Base-by-base conservation (phyloP, 208 protist species). In the Crithidia acanthocephali region DNA sequence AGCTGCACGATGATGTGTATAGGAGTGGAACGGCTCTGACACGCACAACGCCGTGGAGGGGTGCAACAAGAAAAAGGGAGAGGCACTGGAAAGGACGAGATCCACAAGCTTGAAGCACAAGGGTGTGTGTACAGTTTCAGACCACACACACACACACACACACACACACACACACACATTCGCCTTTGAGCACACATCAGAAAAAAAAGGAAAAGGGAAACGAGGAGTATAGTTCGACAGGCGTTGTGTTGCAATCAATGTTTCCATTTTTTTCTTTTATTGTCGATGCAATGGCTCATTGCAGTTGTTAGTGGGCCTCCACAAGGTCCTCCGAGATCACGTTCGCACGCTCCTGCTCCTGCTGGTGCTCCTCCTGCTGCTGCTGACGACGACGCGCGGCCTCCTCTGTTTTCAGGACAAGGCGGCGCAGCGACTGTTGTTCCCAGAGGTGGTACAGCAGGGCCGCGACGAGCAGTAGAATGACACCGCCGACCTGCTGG, bases 401-500 rank as follows among this genome's bases (percentile, higher is more conserved):
- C 53, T 81, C 74, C 27, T 84, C 65, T 25, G 61, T 59, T 40
- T 75, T 68, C 25, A 40, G 53, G 35, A 78, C 22, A 52, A 79
- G 50, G 23, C 68, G 47, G 40, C 70, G 70, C 65, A 92, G 45
- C 25, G 85, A 89, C 59, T 79, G 72, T 68, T 88, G 85, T 61
- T 93, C 84, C 90, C 90, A 95, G 35, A 93, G 60, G 61, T 92
- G 85, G 74, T 95, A 95, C 28, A 92, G 57, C 20, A 88, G 48
- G 10, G 87, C 86, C 0, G 86, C 85, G 0, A 82, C 28, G 7
- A 92, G 27, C 5, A 95, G 80, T 15, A 95, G 72, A 10, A 92
- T 76, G 13, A 92, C 85, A 66, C 86, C 87, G 28, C 86, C 86
- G 23, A 91, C 63, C 53, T 94, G 93, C 32, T 95, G 73, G 20